Percentiles rank a stretch among this genome's conserved stretches.
These are phyloP conservation scores for Schizonepeta tenuifolia DNA, from an alignment of 257 asterid genomes.

Conservation along the genomic window DNA sequence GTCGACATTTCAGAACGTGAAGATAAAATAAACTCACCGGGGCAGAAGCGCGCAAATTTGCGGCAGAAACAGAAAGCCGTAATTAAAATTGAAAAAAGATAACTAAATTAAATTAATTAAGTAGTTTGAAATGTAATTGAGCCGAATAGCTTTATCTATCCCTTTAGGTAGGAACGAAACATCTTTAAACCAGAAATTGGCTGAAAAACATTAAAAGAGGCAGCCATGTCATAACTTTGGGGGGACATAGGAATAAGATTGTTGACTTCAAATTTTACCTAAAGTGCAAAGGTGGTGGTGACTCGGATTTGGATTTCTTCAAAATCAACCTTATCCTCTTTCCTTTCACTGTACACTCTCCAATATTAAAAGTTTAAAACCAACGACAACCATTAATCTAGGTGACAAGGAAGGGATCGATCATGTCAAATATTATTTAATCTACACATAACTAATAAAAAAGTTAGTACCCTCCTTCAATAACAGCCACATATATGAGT, in stretches of 20 bases:
- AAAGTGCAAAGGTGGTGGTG: conserved; percentile 41
- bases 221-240: conserved; percentile 36
- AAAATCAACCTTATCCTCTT: conserved; percentile 41
- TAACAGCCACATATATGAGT: conserved; percentile 32
- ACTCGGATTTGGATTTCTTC: conserved; percentile 61
- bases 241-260: conserved; percentile 41
- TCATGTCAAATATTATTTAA: not conserved
- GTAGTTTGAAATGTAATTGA: not conserved
- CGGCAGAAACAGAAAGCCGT: not conserved
- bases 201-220: conserved; percentile 19
- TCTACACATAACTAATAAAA: too few species aligned
- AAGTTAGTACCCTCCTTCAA: not conserved
- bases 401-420: conserved; percentile 12
- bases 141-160: not conserved
- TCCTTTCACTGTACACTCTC: conserved; percentile 31
- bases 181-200: not conserved
- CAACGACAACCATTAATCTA: conserved; percentile 14
- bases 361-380: conserved; percentile 18
- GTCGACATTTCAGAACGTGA: not conserved
- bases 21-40: too few species aligned
- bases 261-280: conserved; percentile 4
- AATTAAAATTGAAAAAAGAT: not conserved
- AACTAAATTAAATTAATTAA: too few species aligned
- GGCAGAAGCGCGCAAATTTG: not conserved
- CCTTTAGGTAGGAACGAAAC: not conserved